Conservation (phyloP, 345 rosid species). For the Moricandia arvensis region DNA sequence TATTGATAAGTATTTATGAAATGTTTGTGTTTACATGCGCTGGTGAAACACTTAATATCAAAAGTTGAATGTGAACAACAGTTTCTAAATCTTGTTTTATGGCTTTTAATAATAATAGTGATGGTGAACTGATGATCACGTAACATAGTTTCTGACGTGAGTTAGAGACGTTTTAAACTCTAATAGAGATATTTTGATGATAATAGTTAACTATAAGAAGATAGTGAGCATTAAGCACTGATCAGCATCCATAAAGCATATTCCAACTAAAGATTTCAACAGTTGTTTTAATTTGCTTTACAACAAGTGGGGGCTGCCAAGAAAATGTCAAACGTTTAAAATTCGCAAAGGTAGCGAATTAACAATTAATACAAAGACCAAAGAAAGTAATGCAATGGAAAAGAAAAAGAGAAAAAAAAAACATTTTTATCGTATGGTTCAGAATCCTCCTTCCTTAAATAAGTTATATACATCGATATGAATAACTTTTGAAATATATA, state of each 20-base stretch:
- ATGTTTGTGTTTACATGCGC: too few species aligned
- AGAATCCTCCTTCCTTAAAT: background rate
- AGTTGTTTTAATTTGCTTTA: background rate
- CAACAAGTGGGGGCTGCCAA: background rate
- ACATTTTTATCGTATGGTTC: background rate
- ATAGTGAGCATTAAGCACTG: background rate
- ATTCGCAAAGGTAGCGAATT: background rate
- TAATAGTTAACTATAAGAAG: background rate
- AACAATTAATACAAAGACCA: background rate
- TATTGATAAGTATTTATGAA: too few species aligned
- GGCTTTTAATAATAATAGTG: background rate
- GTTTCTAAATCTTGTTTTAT: too few species aligned
- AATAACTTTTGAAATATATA: background rate
- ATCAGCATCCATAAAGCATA: slow-evolving; percentile 11
- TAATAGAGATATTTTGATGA: background rate
- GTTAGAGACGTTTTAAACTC: background rate
- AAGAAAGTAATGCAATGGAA: background rate
- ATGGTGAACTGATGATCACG: background rate
- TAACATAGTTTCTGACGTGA: background rate
- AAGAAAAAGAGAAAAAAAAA: background rate
- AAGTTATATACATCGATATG: background rate
- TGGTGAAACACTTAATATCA: too few species aligned
- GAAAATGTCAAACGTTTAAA: background rate
- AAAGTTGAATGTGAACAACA: too few species aligned
- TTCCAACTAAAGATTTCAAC: slow-evolving; percentile 3